Base-by-base conservation (phyloP, 2,329 filamentous ascomycete genomes). In the Periconia macrospinosa region DNA sequence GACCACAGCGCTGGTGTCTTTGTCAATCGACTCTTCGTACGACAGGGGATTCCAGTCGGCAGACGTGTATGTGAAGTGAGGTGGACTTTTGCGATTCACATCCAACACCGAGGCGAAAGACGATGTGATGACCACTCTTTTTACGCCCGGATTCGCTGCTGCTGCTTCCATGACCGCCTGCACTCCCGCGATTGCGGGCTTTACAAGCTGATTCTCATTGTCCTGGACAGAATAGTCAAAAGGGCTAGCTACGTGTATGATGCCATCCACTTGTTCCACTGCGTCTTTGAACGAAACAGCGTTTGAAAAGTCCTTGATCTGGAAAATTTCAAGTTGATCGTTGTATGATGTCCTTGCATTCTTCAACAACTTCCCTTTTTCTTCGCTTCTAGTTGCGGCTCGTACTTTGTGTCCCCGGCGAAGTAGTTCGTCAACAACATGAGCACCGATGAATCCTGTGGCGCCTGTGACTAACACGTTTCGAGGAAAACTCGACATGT, bases 111-210 rank as follows among this genome's bases (percentile, higher is more conserved):
- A 49, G 2, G 56, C 60, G 30, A 59, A 59, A 10, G 56, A 61
- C 7, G 52, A 53, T 3, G 62, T 66, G 15, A 62, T 49, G n/a
- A 66, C 61, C 2, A 66, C 57, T 40, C 61, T 55, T 43, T 62
- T 60, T 13, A 66, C 47, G 15, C 23, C 52, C 23, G 37, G 45
- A 1, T 50, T 48, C 13, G n/a, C 37, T 3, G 30, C 49, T 18
- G 56, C 41, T 20, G 72, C 70, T 3, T 69, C 66, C 9, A 81
- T 61, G 17, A 81, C 69, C 0, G 76, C 72, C 3, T 66, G 69
- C 1, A 79, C 76, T 2, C 79, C 78, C 41, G 78, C 76, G 30
- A 81, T 77, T 1, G 79, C 78, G 0, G 79, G 79, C 3, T 71
- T 51, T 2, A 81, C 69, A 0, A 81, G 66, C 41, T 79, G 76